A percentile compares a stretch with the other conserved stretches of the same genome.
phyloP scores from a whole-genome alignment of 441 rosid species.

The Manihot esculenta region DNA sequence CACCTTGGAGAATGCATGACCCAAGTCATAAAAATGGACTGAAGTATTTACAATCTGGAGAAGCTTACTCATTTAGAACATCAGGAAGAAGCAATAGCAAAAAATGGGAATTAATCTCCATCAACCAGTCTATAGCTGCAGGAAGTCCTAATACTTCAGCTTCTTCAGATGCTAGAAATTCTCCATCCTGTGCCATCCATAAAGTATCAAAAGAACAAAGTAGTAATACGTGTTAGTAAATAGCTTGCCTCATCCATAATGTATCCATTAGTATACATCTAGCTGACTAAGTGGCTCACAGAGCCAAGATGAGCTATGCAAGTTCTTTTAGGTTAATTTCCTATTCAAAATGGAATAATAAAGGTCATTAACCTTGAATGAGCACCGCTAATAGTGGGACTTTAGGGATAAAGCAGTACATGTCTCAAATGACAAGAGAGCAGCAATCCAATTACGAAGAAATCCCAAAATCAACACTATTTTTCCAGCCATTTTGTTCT shows the following conservation, averaged over 20 bases:
- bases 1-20: background rate
- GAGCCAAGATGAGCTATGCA: too few species aligned
- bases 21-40: background rate
- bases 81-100: background rate
- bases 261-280: background rate
- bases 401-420: background rate
- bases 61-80: background rate
- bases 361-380: background rate
- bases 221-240: background rate
- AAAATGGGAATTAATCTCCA: slow-evolving; percentile 54
- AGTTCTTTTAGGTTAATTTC: background rate
- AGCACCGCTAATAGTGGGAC: background rate
- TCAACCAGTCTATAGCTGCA: slow-evolving; percentile 72
- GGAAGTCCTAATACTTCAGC: slow-evolving; percentile 55
- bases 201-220: background rate
- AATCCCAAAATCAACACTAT: background rate
- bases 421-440: background rate
- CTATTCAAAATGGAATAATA: background rate
- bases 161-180: slow-evolving; percentile 56
- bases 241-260: background rate
- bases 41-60: background rate
- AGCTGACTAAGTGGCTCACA: background rate
- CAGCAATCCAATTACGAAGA: background rate
- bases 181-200: slow-evolving; percentile 53
- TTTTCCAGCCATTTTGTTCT: background rate